phyloP scores from a whole-genome alignment of 2,329 filamentous ascomycete genomes.

The Penicillium sp. region DNA sequence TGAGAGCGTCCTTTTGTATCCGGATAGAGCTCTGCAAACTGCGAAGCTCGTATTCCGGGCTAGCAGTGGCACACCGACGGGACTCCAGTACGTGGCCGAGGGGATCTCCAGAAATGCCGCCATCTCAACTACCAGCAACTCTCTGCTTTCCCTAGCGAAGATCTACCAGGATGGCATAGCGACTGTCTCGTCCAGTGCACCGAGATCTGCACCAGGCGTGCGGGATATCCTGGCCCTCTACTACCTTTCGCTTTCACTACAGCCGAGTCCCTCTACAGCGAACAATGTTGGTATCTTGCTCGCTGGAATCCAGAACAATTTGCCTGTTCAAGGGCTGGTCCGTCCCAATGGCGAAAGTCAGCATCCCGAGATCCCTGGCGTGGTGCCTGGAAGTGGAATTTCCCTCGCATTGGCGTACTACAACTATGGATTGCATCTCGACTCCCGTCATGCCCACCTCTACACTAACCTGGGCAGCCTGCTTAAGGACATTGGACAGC shows the following conservation, averaged over 20 bases:
- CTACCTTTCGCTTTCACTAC: slow-evolving; percentile 87
- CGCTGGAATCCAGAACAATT: slow-evolving; percentile 80
- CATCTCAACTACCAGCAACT: slow-evolving; percentile 91
- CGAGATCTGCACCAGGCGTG: slow-evolving; percentile 66
- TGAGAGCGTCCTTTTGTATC: slow-evolving; percentile 71
- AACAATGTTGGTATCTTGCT: slow-evolving; percentile 97
- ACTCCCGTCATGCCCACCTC: slow-evolving; percentile 85
- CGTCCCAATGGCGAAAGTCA: slow-evolving; percentile 35
- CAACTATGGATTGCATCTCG: slow-evolving; percentile 83
- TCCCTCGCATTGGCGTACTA: slow-evolving; percentile 89
- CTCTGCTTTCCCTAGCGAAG: slow-evolving; percentile 86
- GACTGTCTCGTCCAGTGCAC: slow-evolving; percentile 55
- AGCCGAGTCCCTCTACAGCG: slow-evolving; percentile 92
- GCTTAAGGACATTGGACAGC: slow-evolving; percentile 90
- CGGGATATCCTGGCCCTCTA: slow-evolving; percentile 91
- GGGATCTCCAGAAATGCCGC: slow-evolving; percentile 70
- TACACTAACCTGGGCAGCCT: slow-evolving; percentile 95
- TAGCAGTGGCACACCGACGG: slow-evolving; percentile 66
- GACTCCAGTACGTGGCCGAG: slow-evolving; percentile 66
- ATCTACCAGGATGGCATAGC: slow-evolving; percentile 97
- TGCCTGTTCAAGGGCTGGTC: slow-evolving; percentile 38
- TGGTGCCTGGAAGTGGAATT: slow-evolving; percentile 78
- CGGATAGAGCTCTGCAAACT: slow-evolving; percentile 76
- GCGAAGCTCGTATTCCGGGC: slow-evolving; percentile 75
- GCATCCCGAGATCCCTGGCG: slow-evolving; percentile 62